A percentile compares a stretch with the other conserved stretches of the same genome.
Evolutionary conservation across 352 stramenopile species (phyloP).

Genomic region (Globisporangium polare): DNA sequence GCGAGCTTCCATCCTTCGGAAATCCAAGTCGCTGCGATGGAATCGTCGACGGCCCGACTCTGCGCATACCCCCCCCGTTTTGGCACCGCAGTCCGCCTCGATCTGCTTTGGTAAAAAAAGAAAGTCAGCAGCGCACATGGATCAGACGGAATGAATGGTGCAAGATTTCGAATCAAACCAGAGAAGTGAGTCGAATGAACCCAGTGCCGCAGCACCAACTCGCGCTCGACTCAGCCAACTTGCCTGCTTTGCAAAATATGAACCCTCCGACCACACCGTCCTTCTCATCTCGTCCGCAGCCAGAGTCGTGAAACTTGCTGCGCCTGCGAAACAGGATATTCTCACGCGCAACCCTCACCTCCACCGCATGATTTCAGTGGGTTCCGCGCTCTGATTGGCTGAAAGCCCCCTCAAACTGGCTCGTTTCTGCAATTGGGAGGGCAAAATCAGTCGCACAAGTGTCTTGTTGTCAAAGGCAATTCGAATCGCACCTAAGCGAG

Average conservation of each 20-base stretch:
- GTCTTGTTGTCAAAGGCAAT: background rate
- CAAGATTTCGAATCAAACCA: background rate
- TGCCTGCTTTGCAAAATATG: too few species aligned
- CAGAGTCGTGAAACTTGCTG: background rate
- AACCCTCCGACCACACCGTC: too few species aligned
- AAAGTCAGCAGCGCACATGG: too few species aligned
- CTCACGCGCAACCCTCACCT: background rate
- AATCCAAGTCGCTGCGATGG: too few species aligned
- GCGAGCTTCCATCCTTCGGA: background rate
- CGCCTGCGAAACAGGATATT: background rate
- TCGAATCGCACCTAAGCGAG: conserved; percentile 9
- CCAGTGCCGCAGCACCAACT: too few species aligned
- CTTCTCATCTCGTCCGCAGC: background rate
- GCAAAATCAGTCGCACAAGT: background rate
- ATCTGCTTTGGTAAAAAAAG: too few species aligned
- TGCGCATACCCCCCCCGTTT: background rate
- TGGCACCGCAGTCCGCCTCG: background rate
- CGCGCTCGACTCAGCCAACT: too few species aligned
- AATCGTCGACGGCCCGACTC: background rate
- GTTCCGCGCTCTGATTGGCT: conserved; percentile 4
- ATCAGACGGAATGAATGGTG: too few species aligned
- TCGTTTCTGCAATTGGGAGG: conserved; percentile 3
- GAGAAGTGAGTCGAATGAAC: too few species aligned
- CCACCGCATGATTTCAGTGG: background rate
- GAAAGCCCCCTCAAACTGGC: background rate